phyloP scores from a whole-genome alignment of 2,329 filamentous ascomycete species.

The Colletotrichum caudatum region DNA sequence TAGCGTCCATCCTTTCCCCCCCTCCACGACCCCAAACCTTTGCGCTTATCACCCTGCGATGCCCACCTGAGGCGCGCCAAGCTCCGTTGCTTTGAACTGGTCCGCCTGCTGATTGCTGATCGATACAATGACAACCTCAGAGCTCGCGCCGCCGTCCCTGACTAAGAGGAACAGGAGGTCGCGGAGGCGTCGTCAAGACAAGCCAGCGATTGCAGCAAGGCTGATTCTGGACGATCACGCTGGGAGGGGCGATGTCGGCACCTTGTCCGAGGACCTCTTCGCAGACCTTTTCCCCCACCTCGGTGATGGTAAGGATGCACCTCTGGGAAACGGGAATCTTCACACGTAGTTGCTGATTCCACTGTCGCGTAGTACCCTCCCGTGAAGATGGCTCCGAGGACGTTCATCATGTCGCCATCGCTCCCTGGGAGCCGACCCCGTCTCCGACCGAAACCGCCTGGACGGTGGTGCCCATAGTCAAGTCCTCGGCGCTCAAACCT shows the following conservation, averaged over 20 bases:
- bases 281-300: conserved; percentile 80
- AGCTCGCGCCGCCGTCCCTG: conserved; percentile 46
- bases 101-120: conserved; percentile 1
- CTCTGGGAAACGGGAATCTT: neutral
- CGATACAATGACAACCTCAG: conserved; percentile 42
- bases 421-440: conserved; percentile 75
- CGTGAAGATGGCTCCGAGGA: conserved; percentile 50
- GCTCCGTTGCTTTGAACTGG: conserved; percentile 13
- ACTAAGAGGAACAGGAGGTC: conserved; percentile 54
- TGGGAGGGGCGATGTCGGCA: conserved; percentile 85
- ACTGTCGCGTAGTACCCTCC: conserved; percentile 5
- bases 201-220: conserved; percentile 80
- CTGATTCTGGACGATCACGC: conserved; percentile 84
- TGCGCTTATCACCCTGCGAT: conserved; percentile 15
- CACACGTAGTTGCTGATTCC: conserved; percentile 7
- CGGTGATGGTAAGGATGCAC: conserved; percentile 60
- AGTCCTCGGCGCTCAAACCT: conserved; percentile 73
- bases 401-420: conserved; percentile 75
- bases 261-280: conserved; percentile 89
- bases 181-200: conserved; percentile 72
- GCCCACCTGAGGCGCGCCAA: conserved; percentile 21
- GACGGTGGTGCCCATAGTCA: conserved; percentile 84
- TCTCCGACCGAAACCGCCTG: conserved; percentile 75
- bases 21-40: neutral
- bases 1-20: neutral